Conservation (phyloP, 2,329 filamentous ascomycete genomes). For the Xylaria sp. region DNA sequence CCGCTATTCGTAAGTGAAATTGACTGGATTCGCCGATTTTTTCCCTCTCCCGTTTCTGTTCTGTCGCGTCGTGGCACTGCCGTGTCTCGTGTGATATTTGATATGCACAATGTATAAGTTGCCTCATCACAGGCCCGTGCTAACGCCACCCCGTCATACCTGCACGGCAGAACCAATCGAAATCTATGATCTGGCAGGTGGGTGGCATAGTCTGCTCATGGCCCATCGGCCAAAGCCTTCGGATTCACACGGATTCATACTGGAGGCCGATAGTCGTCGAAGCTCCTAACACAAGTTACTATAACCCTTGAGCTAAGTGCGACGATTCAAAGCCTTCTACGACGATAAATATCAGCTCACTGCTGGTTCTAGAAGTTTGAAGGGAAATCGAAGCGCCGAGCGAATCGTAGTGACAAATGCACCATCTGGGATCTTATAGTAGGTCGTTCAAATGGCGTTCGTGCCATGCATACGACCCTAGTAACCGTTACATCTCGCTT, state of each 20-base stretch:
- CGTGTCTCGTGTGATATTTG: background rate
- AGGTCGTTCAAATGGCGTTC: background rate
- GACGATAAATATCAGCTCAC: no score
- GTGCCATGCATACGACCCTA: slow-evolving; percentile 20
- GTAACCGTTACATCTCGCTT: slow-evolving; percentile 28
- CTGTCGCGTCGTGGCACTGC: background rate
- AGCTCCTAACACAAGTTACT: no score
- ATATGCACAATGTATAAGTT: background rate
- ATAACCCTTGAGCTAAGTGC: no score
- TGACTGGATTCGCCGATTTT: background rate
- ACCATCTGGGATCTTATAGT: background rate
- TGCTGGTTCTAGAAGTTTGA: no score
- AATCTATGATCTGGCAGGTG: background rate
- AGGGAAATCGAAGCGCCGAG: no score
- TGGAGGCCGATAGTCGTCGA: no score
- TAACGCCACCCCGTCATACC: background rate
- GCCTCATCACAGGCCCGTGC: background rate
- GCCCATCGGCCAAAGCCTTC: background rate
- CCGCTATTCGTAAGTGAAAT: no score
- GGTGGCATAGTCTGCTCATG: background rate
- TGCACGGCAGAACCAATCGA: background rate
- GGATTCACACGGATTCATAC: background rate
- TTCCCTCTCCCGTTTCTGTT: background rate
- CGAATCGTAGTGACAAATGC: background rate
- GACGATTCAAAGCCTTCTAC: no score